Base-by-base conservation (phyloP, 2,329 filamentous ascomycete species). In the Cladophialophora carrionii region DNA sequence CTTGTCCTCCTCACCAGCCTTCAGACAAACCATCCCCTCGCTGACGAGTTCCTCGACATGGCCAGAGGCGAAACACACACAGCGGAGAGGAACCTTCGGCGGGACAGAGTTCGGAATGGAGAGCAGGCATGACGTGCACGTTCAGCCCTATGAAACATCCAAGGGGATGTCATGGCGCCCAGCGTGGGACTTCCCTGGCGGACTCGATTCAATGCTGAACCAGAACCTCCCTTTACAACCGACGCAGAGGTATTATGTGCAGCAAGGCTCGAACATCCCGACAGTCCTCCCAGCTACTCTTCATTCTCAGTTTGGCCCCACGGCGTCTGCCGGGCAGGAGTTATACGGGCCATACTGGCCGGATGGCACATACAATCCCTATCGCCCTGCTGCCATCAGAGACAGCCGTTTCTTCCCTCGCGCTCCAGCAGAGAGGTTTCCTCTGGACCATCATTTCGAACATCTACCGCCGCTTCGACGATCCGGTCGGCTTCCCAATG, bases 331-430 rank as follows among this genome's bases (percentile, higher is more conserved):
- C 60, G 82, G 82, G 32, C 80, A 82, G 61, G 83, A 83, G 8
- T 80, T 83, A 4, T 87, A 85, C 74, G 85, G 85, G 0, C 85
- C 85, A 31, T 87, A 87, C 72, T 88, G 85, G 84, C 84, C 85
- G 22, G 83, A 87, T 78, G 85, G 85, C n/a, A 84, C 81, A 8
- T 86, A 82, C 70, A 83, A 84, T 43, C 84, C 85, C 12, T 87
- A 87, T 73, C 80, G 84, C 64, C 85, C 85, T 12, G 83, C 85
- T 41, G 83, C 84, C 5, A 76, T 85, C 64, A 79, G 83, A 65
- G 84, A 87, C 73, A 79, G 82, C 53, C 80, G 82, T 22, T 83
- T 76, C 61, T 74, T 75, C 52, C 68, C 72, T 41, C 56, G 58
- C 10, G 65, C 61, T 31, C 63, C 68, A 4, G 57, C 63, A 4